Percentiles rank a stretch among this genome's conserved stretches.
Evolutionary conservation across 2,329 filamentous ascomycete genomes (phyloP).

Genomic region (Ambrosiella beaveri): DNA sequence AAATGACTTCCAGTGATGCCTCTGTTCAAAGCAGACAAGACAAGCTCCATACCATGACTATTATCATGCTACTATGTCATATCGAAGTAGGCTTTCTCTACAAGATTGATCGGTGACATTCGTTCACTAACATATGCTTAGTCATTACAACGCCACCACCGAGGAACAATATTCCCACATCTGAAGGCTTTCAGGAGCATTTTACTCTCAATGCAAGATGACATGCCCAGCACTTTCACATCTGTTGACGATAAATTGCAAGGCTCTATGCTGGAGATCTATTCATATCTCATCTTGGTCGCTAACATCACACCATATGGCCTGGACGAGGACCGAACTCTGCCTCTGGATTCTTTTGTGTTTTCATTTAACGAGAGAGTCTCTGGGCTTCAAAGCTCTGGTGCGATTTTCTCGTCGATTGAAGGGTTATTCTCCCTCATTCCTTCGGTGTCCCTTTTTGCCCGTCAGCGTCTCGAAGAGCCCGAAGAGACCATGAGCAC

Average conservation of each 20-base stretch:
- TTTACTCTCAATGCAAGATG: slow-evolving; percentile 10
- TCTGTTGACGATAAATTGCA: slow-evolving; percentile 12
- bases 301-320: slow-evolving; percentile 12
- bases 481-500: slow-evolving; percentile 3
- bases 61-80: slow-evolving; percentile 12
- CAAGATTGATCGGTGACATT: neutral
- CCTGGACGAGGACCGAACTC: slow-evolving; percentile 10
- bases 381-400: slow-evolving; percentile 7
- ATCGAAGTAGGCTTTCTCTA: slow-evolving; percentile 5
- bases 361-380: slow-evolving; percentile 11
- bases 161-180: slow-evolving; percentile 12
- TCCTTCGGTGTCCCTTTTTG: slow-evolving; percentile 5
- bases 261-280: slow-evolving; percentile 13
- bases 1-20: slow-evolving; percentile 5
- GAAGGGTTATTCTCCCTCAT: slow-evolving; percentile 11
- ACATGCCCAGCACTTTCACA: slow-evolving; percentile 11
- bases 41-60: slow-evolving; percentile 10
- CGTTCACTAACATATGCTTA: neutral
- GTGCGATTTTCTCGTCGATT: slow-evolving; percentile 12
- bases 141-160: slow-evolving; percentile 11
- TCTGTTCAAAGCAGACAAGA: slow-evolving; percentile 7
- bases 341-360: slow-evolving; percentile 10
- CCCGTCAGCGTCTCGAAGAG: slow-evolving; percentile 10
- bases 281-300: slow-evolving; percentile 12
- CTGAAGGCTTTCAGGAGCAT: slow-evolving; percentile 10